Evolutionary conservation across 148 eudicot genomes (phyloP), one percentile per base, ranked within the genome.

Genomic region (Vaccinium vitisidaea): DNA sequence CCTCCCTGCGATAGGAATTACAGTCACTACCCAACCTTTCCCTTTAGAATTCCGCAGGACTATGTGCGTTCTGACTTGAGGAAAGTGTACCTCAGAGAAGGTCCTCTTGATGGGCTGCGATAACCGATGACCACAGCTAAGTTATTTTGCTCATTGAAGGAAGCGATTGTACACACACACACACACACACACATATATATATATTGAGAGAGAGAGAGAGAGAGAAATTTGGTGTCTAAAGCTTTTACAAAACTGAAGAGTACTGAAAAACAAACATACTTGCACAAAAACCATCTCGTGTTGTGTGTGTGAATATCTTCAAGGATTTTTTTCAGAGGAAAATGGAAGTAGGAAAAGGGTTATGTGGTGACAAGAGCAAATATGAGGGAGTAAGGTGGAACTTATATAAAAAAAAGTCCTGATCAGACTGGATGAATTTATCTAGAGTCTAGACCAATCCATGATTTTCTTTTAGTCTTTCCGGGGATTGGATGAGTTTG

Each of bases 11-110:
- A 8, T 15, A 58, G 73, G 54, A 80, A 80, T 15, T 39, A 58
- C 16, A 39, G 12, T 58, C 82, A 80, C 82, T 11, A 10, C 11
- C 82, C 82, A 80, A 32, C 32, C 82, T 39, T n/a, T 80, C 2
- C 71, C 82, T 30, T 80, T 46, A 1, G 83, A 46, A 16, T 80
- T 61, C 73, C 52, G 21, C 19, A 80, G 73, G 52, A 80, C 39
- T 1, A 61, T 21, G 10, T 80, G 23, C 7, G 73, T 19, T 43
- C 8, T 80, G 54, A 2, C 11, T 61, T 3, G 52, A 59, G 83
- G 52, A 39, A 80, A 39, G 53, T 80, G 52, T 39, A 18, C 27
- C 67, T 19, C 11, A 80, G 83, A 36, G 32, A 59, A 80, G 30
- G 73, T 8, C 18, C 7, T 43, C 30, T 32, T 2, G 52, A 80